These are phyloP conservation scores for Candida albicans DNA, from an alignment of 1,139 yeast species.

Conservation along the genomic window DNA sequence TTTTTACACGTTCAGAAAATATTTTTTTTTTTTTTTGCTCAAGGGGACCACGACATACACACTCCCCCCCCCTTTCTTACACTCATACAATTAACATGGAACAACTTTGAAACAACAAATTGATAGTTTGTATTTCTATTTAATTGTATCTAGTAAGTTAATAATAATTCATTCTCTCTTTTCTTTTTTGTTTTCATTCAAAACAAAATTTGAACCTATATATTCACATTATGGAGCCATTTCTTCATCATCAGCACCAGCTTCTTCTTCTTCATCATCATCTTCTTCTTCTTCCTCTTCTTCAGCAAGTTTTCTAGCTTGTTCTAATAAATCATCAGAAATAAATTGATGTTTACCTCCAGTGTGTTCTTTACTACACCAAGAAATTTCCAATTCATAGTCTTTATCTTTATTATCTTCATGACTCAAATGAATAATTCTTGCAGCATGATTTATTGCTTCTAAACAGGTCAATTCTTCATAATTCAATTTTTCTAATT, in stretches of 20 bases:
- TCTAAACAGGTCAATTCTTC: conserved; percentile 70
- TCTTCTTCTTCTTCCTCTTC: conserved; percentile 79
- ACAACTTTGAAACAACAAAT: too few species aligned
- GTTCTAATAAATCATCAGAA: conserved; percentile 73
- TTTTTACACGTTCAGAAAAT: too few species aligned
- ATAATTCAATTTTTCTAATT: conserved; percentile 84
- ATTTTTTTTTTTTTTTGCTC: too few species aligned
- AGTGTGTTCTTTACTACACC: conserved; percentile 76
- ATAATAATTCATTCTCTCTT: background rate
- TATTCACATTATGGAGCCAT: conserved; percentile 13
- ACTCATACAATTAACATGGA: too few species aligned
- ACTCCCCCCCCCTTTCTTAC: too few species aligned
- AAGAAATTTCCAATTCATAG: conserved; percentile 89
- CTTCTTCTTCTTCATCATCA: conserved; percentile 50
- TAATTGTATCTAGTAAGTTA: background rate
- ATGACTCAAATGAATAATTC: conserved; percentile 88
- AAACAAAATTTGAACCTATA: background rate
- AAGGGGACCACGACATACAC: too few species aligned
- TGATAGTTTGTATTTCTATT: too few species aligned
- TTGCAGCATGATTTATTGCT: conserved; percentile 92
- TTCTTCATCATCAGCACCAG: conserved; percentile 23
- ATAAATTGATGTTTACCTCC: conserved; percentile 78
- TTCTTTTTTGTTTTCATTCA: background rate
- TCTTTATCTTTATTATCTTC: conserved; percentile 98
- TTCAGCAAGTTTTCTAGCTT: conserved; percentile 80